Base-by-base conservation (phyloP, 768 basidiomycete species). In the Paxillus ammoniavirescens region DNA sequence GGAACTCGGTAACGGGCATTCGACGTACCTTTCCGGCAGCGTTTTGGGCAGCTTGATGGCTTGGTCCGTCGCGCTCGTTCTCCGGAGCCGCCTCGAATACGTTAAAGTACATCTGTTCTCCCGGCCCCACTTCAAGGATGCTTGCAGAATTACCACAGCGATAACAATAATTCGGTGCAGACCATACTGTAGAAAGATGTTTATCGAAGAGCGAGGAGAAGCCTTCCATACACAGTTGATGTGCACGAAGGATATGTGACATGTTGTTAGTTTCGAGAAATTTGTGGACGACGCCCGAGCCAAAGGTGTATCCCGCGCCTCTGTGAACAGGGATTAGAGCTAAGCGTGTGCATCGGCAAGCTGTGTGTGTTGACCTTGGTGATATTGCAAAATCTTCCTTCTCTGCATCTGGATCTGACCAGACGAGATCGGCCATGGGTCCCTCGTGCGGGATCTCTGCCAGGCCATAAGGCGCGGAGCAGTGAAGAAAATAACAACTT, bases 351-450 rank as follows among this genome's bases (percentile, higher is more conserved):
- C 45, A 42, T 42, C 49, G 48, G 43, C n/a, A 35, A 33, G 55
- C 49, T 37, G 52, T 42, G 58, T 15, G 44, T 47, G 54, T 82
- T 52, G 58, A 96, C 94, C 96, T 84, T 53, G 96, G 96, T 55
- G 94, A 97, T 72, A 99, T 98, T 28, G 97, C 96, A 68, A 98
- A 99, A 65, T 98, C 97, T 70, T 98, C 97, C 71, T 98, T 99
- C 72, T 99, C 97, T 36, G 93, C 85, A 74, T 99, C 97, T 35
- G 97, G 97, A 80, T 99, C 97, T 42, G 95, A 98, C 97, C 97
- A 99, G 2, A 99, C 97, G 28, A 99, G 82, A 80, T 99, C 97
- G 12, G 96, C 96, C 94, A 99, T 98, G 26, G 97, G 96, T 4
- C 97, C 97, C 72, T 99, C 97, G 63, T 98, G 97, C 41, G 97